A percentile compares a stretch with the other conserved stretches of the same genome.
Evolutionary conservation across 2,329 filamentous ascomycete species (phyloP).

Genomic region (Hypoxylon sp.): DNA sequence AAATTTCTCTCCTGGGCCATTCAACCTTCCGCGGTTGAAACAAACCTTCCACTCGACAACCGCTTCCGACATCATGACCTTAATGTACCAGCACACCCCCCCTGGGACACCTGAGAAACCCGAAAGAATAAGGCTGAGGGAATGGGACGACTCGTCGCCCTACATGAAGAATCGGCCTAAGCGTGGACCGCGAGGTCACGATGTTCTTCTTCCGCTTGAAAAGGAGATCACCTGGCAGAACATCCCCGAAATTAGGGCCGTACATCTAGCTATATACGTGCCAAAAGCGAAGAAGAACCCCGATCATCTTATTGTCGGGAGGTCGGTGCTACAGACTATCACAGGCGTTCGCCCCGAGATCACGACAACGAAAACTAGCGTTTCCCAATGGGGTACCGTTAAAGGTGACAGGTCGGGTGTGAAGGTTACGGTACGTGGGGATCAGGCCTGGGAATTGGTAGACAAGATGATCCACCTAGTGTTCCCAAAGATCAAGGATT

Average conservation of each 20-base stretch:
- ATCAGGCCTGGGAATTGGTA: constrained; percentile 89
- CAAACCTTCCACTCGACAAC: constrained; percentile 92
- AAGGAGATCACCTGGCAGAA: constrained; percentile 83
- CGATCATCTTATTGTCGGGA: constrained; percentile 82
- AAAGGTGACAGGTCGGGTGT: constrained; percentile 79
- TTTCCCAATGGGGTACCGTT: constrained; percentile 80
- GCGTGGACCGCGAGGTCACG: constrained; percentile 84
- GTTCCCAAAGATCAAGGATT: constrained; percentile 96
- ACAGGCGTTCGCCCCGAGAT: constrained; percentile 80
- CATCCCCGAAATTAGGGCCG: constrained; percentile 82
- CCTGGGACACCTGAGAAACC: constrained; percentile 74
- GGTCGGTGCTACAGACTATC: constrained; percentile 87
- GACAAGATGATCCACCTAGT: constrained; percentile 92
- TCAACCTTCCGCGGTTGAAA: constrained; percentile 86
- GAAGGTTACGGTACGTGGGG: constrained; percentile 82
- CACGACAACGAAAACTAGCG: constrained; percentile 77
- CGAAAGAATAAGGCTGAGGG: constrained; percentile 76
- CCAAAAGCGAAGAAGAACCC: constrained; percentile 78
- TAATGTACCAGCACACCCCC: constrained; percentile 87
- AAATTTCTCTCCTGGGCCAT: constrained; percentile 90
- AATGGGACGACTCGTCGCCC: constrained; percentile 91
- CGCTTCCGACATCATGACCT: constrained; percentile 86
- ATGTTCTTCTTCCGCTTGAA: constrained; percentile 79
- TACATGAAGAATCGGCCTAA: constrained; percentile 94
- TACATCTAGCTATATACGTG: constrained; percentile 83